These are phyloP conservation scores for Thermothelomyces thermophilus DNA, from an alignment of 2,329 filamentous ascomycete genomes.

Conservation along the genomic window DNA sequence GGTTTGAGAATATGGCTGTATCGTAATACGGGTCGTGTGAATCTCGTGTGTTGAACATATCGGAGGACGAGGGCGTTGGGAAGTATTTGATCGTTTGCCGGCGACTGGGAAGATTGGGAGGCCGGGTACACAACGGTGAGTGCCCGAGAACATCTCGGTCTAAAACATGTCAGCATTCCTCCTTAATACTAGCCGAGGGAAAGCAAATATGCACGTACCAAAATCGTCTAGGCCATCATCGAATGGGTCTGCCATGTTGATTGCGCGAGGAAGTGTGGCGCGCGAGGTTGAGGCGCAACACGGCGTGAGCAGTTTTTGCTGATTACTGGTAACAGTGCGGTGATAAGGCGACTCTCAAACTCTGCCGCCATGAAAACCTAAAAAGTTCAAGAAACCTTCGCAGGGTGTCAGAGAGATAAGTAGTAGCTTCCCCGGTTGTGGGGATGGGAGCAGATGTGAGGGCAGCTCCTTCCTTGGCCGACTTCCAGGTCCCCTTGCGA, in stretches of 20 bases:
- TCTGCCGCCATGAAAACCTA: no score
- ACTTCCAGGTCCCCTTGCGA: no score
- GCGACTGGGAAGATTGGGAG: background rate
- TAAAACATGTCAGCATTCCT: conserved; percentile 1
- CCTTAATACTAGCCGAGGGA: no score
- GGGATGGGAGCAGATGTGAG: no score
- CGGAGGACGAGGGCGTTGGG: conserved; percentile 1
- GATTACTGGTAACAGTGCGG: no score
- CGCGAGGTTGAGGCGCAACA: background rate
- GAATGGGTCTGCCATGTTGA: conserved; percentile 4
- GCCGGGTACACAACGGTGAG: background rate
- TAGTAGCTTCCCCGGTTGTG: no score
- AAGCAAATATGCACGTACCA: conserved; percentile 5
- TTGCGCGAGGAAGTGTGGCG: background rate
- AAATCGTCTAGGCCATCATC: conserved; percentile 22
- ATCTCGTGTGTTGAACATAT: background rate
- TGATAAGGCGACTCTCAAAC: no score
- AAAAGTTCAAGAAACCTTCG: no score
- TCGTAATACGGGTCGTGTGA: background rate
- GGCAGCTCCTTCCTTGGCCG: no score
- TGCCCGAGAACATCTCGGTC: conserved; percentile 15
- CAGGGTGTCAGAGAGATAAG: no score
- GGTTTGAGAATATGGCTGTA: background rate
- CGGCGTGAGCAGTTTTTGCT: no score
- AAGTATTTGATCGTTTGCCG: conserved; percentile 3